A percentile compares a stretch with the other conserved stretches of the same genome.
phyloP scores from a whole-genome alignment of 78 protist genomes.

The Monosiga brevicollis region DNA sequence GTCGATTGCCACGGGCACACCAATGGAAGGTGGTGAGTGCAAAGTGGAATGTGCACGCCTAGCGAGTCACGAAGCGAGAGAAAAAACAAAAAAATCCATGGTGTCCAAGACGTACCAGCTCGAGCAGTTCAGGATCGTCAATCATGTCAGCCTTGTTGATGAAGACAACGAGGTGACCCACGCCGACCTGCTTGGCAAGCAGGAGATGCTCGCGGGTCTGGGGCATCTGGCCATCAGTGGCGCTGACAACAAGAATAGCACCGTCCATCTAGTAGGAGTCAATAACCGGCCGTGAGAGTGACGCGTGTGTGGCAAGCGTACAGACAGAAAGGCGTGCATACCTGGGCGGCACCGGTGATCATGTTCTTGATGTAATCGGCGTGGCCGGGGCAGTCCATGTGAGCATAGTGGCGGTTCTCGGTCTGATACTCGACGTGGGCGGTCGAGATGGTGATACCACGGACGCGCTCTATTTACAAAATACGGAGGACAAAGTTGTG shows the following conservation, averaged over 20 bases:
- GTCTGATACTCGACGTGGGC: conserved; percentile 88
- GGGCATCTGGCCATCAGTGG: conserved; percentile 86
- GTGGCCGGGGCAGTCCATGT: conserved; percentile 93
- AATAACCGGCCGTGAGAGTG: background rate
- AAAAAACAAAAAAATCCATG: too few species aligned
- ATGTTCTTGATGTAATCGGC: conserved; percentile 93
- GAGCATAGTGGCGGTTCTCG: conserved; percentile 80
- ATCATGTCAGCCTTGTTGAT: conserved; percentile 76
- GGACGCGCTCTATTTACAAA: conserved; percentile 49
- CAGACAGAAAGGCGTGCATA: conserved; percentile 10
- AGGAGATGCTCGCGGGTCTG: conserved; percentile 93
- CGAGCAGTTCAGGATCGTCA: conserved; percentile 81
- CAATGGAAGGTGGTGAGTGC: too few species aligned
- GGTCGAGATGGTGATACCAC: conserved; percentile 93
- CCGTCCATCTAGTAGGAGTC: conserved; percentile 79
- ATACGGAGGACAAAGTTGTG: background rate
- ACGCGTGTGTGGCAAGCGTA: background rate
- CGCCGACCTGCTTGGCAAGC: conserved; percentile 80
- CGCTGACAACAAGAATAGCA: conserved; percentile 84
- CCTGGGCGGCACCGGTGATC: conserved; percentile 86
- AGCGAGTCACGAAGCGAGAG: too few species aligned
- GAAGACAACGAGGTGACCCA: conserved; percentile 77
- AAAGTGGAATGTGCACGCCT: too few species aligned
- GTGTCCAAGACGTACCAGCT: conserved; percentile 27
- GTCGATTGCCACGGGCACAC: too few species aligned